Conservation (phyloP, 805 yeast species). For the Cyberlindnera petersonii region DNA sequence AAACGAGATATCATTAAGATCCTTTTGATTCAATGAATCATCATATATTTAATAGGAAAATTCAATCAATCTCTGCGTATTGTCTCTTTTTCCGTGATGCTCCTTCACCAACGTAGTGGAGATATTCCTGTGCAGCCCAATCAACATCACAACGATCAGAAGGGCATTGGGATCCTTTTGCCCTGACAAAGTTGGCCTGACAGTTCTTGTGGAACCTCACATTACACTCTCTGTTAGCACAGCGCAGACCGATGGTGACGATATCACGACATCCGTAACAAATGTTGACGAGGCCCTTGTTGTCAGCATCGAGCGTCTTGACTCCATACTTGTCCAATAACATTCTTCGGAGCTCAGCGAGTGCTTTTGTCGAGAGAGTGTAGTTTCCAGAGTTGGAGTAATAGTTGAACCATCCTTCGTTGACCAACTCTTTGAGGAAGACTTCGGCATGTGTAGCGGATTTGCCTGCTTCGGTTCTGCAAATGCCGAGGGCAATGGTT, state of each 20-base stretch:
- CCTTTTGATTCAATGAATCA: too few species aligned
- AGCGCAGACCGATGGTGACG: constrained; percentile 48
- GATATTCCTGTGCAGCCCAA: constrained; percentile 13
- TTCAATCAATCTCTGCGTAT: constrained; percentile 1
- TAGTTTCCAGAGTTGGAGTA: constrained; percentile 30
- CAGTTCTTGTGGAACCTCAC: constrained; percentile 49
- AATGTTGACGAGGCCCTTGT: constrained; percentile 33
- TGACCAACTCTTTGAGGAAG: constrained; percentile 38
- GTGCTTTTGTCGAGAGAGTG: constrained; percentile 36
- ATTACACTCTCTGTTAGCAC: constrained; percentile 33
- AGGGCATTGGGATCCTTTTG: constrained; percentile 34
- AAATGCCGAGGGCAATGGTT: constrained; percentile 20
- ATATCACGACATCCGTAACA: constrained; percentile 53
- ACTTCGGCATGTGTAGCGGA: constrained; percentile 38
- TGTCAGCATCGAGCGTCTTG: constrained; percentile 17
- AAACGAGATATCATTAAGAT: too few species aligned
- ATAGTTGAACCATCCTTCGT: constrained; percentile 52
- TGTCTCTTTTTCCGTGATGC: constrained; percentile 2
- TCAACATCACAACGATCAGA: constrained; percentile 24
- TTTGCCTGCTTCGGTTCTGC: constrained; percentile 24
- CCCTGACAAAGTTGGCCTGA: constrained; percentile 35
- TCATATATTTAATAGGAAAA: too few species aligned
- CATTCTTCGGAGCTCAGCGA: constrained; percentile 46
- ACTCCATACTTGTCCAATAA: constrained; percentile 42
- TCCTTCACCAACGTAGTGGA: constrained; percentile 9